A percentile compares a stretch with the other conserved stretches of the same genome.
Evolutionary conservation across 1,139 yeast genomes (phyloP).

Genomic region (Meyerozyma sp.): DNA sequence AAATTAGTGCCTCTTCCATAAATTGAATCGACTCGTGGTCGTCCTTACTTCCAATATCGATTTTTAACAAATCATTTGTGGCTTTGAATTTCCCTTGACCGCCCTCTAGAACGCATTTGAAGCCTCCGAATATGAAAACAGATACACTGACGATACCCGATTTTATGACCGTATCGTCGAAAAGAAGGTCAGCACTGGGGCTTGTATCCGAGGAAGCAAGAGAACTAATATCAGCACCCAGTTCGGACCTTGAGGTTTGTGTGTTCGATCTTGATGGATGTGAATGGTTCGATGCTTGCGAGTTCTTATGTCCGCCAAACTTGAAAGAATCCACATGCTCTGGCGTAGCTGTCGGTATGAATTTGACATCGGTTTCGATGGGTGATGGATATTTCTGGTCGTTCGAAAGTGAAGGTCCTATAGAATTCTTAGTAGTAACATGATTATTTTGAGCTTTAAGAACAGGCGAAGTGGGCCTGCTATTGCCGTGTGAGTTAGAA

Average conservation of each 20-base stretch:
- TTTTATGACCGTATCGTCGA: conserved; percentile 11
- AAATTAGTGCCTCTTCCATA: conserved; percentile 9
- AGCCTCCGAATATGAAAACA: conserved; percentile 41
- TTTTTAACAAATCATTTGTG: conserved; percentile 30
- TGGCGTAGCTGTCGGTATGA: not conserved
- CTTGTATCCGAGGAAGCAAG: not conserved
- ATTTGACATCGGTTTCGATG: not conserved
- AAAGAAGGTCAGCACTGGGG: conserved; percentile 6
- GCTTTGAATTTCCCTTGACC: conserved; percentile 24
- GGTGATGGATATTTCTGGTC: not conserved
- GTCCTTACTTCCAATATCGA: conserved; percentile 21
- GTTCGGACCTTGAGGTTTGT: not conserved
- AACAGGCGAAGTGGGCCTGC: conserved; percentile 2
- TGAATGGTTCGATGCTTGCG: not conserved
- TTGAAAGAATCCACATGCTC: not conserved
- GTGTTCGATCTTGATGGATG: not conserved
- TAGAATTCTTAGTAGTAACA: not conserved
- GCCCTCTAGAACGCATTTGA: conserved; percentile 12
- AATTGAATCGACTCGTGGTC: conserved; percentile 8
- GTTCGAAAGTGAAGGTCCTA: not conserved
- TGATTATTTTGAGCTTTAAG: not conserved
- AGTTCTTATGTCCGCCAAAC: not conserved
- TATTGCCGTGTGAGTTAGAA: conserved; percentile 19
- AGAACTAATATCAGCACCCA: not conserved
- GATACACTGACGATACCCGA: conserved; percentile 18